Conservation (phyloP, 352 stramenopile species). For the Phytopythium ostracodes region DNA sequence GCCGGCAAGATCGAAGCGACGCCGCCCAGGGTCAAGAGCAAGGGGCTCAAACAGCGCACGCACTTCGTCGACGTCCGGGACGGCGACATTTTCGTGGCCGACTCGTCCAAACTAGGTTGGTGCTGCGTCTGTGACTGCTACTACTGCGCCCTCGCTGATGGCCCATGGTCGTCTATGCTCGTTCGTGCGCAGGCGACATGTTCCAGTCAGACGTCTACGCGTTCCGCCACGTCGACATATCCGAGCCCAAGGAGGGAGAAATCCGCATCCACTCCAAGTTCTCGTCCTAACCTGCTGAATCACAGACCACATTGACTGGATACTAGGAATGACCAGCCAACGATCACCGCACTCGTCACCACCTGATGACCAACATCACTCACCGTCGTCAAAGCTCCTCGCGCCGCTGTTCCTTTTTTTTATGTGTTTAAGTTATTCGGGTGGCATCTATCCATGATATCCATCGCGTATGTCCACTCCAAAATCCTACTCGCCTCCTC, state of each 20-base stretch:
- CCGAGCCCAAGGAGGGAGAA: conserved; percentile 31
- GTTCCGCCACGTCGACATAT: conserved; percentile 48
- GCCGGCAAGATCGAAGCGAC: conserved; percentile 46
- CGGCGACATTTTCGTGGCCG: conserved; percentile 69
- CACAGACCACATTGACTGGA: no score
- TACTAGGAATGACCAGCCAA: conserved; percentile 8
- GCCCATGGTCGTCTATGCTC: not conserved
- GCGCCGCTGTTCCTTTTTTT: not conserved
- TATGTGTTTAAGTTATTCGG: not conserved
- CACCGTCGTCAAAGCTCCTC: not conserved
- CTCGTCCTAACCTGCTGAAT: conserved; percentile 38
- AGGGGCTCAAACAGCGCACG: conserved; percentile 83
- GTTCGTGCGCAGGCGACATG: conserved; percentile 23
- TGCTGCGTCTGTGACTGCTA: not conserved
- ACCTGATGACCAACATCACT: no score
- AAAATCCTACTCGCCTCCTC: not conserved
- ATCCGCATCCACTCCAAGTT: conserved; percentile 73
- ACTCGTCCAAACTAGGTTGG: conserved; percentile 47
- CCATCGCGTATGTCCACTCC: conserved; percentile 1
- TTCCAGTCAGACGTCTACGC: conserved; percentile 76
- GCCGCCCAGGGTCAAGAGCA: conserved; percentile 64
- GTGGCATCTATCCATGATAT: conserved; percentile 4
- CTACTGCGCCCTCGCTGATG: not conserved
- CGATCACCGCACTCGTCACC: not conserved
- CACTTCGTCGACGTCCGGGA: conserved; percentile 69